These are phyloP conservation scores for Cryptococcus sp. DNA, from an alignment of 1,284 basidiomycete species.

Conservation along the genomic window DNA sequence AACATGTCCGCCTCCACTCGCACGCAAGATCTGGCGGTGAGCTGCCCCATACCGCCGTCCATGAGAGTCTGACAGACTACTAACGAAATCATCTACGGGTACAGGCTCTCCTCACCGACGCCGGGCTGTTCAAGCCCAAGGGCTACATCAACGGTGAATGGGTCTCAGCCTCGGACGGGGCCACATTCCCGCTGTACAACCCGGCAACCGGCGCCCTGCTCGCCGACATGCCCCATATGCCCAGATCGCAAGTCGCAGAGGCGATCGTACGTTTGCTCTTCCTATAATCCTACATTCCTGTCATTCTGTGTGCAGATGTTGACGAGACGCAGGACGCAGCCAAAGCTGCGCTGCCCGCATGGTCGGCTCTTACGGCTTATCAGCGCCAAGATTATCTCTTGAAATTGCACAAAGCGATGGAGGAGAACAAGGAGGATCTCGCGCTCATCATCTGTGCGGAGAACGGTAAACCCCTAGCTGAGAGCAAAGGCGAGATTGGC, in stretches of 20 bases:
- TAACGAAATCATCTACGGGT: background rate
- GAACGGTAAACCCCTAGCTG: constrained; percentile 83
- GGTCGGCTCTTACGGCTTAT: constrained; percentile 12
- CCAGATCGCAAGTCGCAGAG: constrained; percentile 14
- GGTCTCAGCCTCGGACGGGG: constrained; percentile 70
- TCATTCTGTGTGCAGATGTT: background rate
- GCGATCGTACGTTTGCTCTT: constrained; percentile 8
- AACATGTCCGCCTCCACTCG: no score
- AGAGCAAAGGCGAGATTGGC: constrained; percentile 74
- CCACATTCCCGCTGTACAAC: constrained; percentile 68
- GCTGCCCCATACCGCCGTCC: no score
- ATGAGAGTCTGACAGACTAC: no score
- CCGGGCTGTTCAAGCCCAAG: constrained; percentile 71
- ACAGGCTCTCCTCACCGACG: constrained; percentile 62
- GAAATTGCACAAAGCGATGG: constrained; percentile 72
- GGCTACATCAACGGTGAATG: constrained; percentile 79
- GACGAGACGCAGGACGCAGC: constrained; percentile 10
- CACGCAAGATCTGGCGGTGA: no score
- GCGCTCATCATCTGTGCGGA: constrained; percentile 81
- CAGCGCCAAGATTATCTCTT: constrained; percentile 72
- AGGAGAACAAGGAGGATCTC: constrained; percentile 77
- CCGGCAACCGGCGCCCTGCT: constrained; percentile 14
- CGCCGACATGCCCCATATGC: constrained; percentile 18
- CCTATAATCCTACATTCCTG: background rate
- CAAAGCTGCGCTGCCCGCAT: constrained; percentile 14